phyloP scores from a whole-genome alignment of 768 basidiomycete genomes.

The Peribolospora baueri region DNA sequence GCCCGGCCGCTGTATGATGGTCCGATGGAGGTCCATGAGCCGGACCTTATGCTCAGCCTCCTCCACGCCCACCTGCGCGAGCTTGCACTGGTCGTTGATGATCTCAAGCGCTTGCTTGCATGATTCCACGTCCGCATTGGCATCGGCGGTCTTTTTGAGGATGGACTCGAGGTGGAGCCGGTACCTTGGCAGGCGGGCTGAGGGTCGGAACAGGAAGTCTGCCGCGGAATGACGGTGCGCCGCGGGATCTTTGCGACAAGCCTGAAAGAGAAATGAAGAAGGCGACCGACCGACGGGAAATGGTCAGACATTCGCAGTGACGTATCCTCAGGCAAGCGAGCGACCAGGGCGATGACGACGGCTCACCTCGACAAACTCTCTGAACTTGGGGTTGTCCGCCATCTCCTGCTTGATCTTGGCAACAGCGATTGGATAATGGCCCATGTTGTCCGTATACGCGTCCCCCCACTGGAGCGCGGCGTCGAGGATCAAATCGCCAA shows the following conservation, averaged over 20 bases:
- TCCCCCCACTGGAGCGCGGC: slow-evolving; percentile 68
- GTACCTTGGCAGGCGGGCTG: slow-evolving; percentile 70
- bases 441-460: slow-evolving; percentile 51
- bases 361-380: slow-evolving; percentile 57
- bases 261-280: background rate
- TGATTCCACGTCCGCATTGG: slow-evolving; percentile 54
- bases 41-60: slow-evolving; percentile 73
- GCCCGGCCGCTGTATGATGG: slow-evolving; percentile 53
- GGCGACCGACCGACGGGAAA: background rate
- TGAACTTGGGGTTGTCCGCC: slow-evolving; percentile 54
- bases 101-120: slow-evolving; percentile 71
- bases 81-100: slow-evolving; percentile 32
- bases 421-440: slow-evolving; percentile 40
- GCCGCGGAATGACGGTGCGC: slow-evolving; percentile 19
- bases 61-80: slow-evolving; percentile 44
- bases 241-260: slow-evolving; percentile 40
- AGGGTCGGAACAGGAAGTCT: slow-evolving; percentile 65
- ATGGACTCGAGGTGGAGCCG: slow-evolving; percentile 61
- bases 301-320: slow-evolving; percentile 11
- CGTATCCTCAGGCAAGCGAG: slow-evolving; percentile 46
- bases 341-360: slow-evolving; percentile 32
- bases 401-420: slow-evolving; percentile 66
- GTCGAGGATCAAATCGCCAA: slow-evolving; percentile 71
- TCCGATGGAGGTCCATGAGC: slow-evolving; percentile 60
- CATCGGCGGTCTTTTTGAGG: slow-evolving; percentile 43